Base-by-base conservation (phyloP, 2,329 filamentous ascomycete genomes). In the Cadophora malorum region DNA sequence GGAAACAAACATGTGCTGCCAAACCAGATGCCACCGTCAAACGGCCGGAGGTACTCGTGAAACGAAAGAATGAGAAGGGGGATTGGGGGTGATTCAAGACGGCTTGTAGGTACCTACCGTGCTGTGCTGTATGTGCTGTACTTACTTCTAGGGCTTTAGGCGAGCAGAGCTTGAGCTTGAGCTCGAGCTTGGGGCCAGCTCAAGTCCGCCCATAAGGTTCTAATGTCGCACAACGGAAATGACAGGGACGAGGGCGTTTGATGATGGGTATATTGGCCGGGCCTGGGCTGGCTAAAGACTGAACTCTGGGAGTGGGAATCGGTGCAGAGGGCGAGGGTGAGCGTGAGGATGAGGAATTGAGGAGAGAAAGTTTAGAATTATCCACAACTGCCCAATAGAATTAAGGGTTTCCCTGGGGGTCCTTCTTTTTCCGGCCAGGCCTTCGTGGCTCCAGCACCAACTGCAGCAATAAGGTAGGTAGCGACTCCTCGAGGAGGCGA, bases 221-320 rank as follows among this genome's bases (percentile, higher is more conserved):
- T 38, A 41, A 21, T 66, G 63, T 69, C 67, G 45, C 67, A 69
- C 60, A 38, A 64, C 38, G 38, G 55, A 69, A 61, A 69, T 61
- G 60, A 67, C 60, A 63, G 59, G 61, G 60, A 53, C 60, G 50
- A 62, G 45, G 59, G 25, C 56, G 25, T 50, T 49, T 62, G 47
- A 66, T 47, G 64, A 25, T 64, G 60, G 64, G 64, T 47, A 60
- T 45, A 49, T 50, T 8, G 35, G 35, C 35, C 7, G 12, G 21
- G 52, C 35, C 50, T 59, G 47, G 63, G 25, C 41, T 60, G 47
- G 58, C 50, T 56, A 49, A 38, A 59, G 50, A 8, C 38, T 35
- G 62, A 55, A n/a, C 5, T 14, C 12, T 45, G 41, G 33, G n/a
- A 49, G 45, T 21, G 31, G 33, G 56, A 28, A 6, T 5, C 35